Evolutionary conservation across 2,329 filamentous ascomycete species (phyloP), one percentile per base, ranked within the genome.

Genomic region (Penicillium olsonii): DNA sequence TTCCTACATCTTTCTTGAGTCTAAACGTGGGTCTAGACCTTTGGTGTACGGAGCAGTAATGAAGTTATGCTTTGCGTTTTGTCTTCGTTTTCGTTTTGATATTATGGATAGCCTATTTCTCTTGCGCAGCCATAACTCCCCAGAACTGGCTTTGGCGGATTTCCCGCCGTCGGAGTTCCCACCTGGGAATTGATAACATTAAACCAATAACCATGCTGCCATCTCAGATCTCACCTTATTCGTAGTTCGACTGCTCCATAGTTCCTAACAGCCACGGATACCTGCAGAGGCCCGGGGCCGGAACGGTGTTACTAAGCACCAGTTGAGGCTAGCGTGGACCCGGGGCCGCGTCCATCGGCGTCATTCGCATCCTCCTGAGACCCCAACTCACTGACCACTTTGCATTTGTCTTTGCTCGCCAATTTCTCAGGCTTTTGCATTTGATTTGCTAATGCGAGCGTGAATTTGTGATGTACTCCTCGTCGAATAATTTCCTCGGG

Each of bases 401-500:
- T 57, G 39, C 57, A 54, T 62, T 60, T 52, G 57, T 61, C 57
- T 55, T 53, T 58, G 53, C 57, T 59, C 45, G 45, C 60, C 59
- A 49, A 47, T 57, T 56, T 45, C 50, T 52, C 50, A 26, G 42
- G 48, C 48, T 42, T 49, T 37, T 55, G 53, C 48, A 57, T 61
- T 46, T 52, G 29, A 55, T 62, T 45, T 57, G 48, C 58, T 52
- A 53, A 67, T 68, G 64, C 59, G 43, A 60, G 50, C 53, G 52
- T 53, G 48, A 42, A 42, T 48, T 57, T 53, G 59, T 69, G 74
- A 96, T 96, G 92, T 97, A 90, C 77, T 94, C 90, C 60, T 90
- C 87, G 70, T 88, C 90, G 60, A 95, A 88, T 78, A 86, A 88
- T 57, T 96, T 87, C 73, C 76, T 95, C 65, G 90, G 90, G 73